Conservation (phyloP, 176 grass and related monocot species). For the Oryza longistaminata region DNA sequence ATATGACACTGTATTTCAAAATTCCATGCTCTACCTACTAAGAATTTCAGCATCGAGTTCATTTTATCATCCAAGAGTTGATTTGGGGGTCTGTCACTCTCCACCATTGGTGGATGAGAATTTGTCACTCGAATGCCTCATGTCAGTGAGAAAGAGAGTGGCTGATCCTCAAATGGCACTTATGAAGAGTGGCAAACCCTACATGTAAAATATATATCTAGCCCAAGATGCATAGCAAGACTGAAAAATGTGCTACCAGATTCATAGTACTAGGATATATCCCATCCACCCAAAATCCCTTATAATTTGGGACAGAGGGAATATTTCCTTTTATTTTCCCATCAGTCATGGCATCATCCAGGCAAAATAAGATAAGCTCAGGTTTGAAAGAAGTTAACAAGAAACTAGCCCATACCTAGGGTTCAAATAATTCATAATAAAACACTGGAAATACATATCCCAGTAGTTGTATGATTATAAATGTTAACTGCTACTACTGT, state of each 20-base stretch:
- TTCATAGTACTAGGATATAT: not conserved
- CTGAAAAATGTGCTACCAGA: not conserved
- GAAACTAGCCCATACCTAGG: not conserved
- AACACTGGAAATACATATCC: not conserved
- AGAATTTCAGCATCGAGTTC: not conserved
- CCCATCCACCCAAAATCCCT: too few species aligned
- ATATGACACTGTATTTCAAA: slow-evolving; percentile 17
- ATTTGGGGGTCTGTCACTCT: not conserved
- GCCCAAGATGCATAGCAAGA: not conserved
- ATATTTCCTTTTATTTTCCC: not conserved
- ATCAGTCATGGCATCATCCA: not conserved
- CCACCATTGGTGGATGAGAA: not conserved
- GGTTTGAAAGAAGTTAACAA: not conserved
- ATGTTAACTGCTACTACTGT: not conserved
- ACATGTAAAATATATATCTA: slow-evolving; percentile 7
- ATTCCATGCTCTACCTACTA: slow-evolving; percentile 13
- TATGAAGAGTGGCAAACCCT: not conserved
- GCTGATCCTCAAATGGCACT: not conserved
- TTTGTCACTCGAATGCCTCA: not conserved
- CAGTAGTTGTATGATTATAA: not conserved
- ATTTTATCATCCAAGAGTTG: slow-evolving; percentile 16
- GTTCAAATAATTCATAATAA: not conserved
- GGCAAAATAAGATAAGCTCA: not conserved
- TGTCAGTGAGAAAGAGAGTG: not conserved
- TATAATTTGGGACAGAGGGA: too few species aligned